Evolutionary conservation across 345 rosid species (phyloP).

Genomic region (Ceriops decandra): DNA sequence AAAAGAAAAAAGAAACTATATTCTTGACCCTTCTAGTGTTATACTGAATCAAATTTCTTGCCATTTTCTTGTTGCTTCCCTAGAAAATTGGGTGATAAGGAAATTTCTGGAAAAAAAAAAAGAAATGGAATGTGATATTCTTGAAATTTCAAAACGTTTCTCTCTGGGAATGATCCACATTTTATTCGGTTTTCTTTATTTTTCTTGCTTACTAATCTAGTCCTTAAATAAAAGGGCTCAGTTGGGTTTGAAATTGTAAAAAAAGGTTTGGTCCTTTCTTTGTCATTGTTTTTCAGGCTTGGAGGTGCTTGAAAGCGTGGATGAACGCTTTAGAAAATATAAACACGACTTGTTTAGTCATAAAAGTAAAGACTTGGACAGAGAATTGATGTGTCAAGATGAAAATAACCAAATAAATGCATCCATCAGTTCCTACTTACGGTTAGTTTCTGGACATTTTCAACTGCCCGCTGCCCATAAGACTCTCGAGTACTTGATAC

Average conservation of each 20-base stretch:
- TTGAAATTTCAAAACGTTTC: neutral
- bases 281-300: constrained; percentile 51
- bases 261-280: neutral
- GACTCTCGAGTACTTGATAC: constrained; percentile 88
- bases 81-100: neutral
- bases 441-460: constrained; percentile 66
- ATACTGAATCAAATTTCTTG: no score
- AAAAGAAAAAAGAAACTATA: no score
- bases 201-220: no score
- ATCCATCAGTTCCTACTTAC: constrained; percentile 53
- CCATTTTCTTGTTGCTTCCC: neutral
- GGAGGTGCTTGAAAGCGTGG: constrained; percentile 54
- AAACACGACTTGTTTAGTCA: constrained; percentile 63
- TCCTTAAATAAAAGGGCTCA: neutral
- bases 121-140: no score
- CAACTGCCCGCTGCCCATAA: constrained; percentile 54
- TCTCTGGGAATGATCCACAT: neutral
- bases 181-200: neutral
- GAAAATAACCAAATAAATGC: constrained; percentile 59
- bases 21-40: neutral
- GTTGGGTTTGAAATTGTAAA: neutral
- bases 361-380: constrained; percentile 70
- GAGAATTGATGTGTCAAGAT: constrained; percentile 60
- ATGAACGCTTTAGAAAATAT: constrained; percentile 67
- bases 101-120: no score